Base-by-base conservation (phyloP, 371 early-diverging fungal genomes). In the Mortierella sp. region DNA sequence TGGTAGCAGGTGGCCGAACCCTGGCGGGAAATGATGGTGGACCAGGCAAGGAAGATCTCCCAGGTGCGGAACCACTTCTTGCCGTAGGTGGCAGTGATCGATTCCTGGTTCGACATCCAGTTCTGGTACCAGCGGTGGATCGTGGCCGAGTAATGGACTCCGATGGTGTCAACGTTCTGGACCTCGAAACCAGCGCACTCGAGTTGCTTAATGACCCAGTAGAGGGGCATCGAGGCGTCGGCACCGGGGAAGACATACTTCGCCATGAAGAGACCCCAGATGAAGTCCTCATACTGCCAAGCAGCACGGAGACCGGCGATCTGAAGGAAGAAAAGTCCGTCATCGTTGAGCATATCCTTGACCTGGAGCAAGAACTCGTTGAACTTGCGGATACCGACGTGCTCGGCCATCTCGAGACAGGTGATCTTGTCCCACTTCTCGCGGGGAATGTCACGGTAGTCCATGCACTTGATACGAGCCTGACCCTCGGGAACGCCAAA, bases 241-340 rank as follows among this genome's bases (percentile, higher is more conserved):
- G 98, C 98, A 72, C 98, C 98, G 62, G 97, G 98, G 93, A 98
- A 97, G 63, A 98, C 90, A 81, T 97, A 97, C 85, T 92, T 96
- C 79, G 94, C 95, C 98, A 98, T 97, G 82, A 97, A 97, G 51
- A 97, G 88, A 55, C 97, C 98, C 90, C 91, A 90, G 79, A 92
- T 91, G 56, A 94, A 89, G 68, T 94, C 94, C 84, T 94, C 94
- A 68, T 92, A 93, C 80, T 93, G 94, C 94, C 94, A 94, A 30
- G 92, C 86, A 47, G 86, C 84, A 51, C 99, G 90, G 62, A 98
- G 86, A 76, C 99, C 99, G 78, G 98, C 98, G 60, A 97, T 94
- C 86, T 98, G 98, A 81, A 98, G 82, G 86, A 88, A 98, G 87
- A 97, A 97, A 52, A 98, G 78, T 71, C 99, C 99, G 84, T 98